phyloP scores from a whole-genome alignment of 2,329 filamentous ascomycete species.

The Colletotrichum ledebouriae region DNA sequence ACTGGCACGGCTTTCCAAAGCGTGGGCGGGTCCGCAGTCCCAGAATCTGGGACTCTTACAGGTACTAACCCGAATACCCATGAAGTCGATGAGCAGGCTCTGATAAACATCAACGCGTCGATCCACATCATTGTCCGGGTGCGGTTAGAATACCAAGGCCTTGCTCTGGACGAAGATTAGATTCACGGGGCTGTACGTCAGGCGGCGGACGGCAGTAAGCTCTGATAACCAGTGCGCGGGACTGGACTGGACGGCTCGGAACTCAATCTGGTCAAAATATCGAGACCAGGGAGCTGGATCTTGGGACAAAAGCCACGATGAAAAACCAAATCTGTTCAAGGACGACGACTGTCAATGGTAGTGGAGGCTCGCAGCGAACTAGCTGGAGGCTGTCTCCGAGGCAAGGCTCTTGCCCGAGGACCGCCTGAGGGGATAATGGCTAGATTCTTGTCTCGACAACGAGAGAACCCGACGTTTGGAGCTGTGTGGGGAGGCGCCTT shows the following conservation, averaged over 20 bases:
- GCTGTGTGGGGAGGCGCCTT: constrained; percentile 18
- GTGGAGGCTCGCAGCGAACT: constrained; percentile 63
- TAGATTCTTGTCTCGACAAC: constrained; percentile 60
- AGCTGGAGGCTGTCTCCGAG: constrained; percentile 56
- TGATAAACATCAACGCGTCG: constrained; percentile 66
- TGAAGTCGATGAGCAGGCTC: constrained; percentile 53
- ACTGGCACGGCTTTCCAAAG: constrained; percentile 57
- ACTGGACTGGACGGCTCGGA: constrained; percentile 46
- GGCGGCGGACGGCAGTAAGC: constrained; percentile 44
- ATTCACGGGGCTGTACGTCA: constrained; percentile 57
- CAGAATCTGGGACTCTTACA: constrained; percentile 63
- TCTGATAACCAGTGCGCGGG: constrained; percentile 58
- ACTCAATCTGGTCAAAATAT: constrained; percentile 50
- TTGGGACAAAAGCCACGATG: constrained; percentile 43
- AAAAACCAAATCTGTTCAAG: constrained; percentile 42
- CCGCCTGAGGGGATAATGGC: constrained; percentile 64
- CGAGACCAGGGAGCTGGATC: constrained; percentile 50
- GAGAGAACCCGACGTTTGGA: constrained; percentile 57
- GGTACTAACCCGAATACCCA: constrained; percentile 58
- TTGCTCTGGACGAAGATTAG: constrained; percentile 61
- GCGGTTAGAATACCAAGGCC: constrained; percentile 63
- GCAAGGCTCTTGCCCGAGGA: constrained; percentile 64
- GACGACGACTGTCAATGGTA: constrained; percentile 59
- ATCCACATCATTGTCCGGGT: constrained; percentile 67
- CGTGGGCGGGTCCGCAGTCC: constrained; percentile 57